phyloP scores from a whole-genome alignment of 306 rosid species.

The Fagus sylvatica region DNA sequence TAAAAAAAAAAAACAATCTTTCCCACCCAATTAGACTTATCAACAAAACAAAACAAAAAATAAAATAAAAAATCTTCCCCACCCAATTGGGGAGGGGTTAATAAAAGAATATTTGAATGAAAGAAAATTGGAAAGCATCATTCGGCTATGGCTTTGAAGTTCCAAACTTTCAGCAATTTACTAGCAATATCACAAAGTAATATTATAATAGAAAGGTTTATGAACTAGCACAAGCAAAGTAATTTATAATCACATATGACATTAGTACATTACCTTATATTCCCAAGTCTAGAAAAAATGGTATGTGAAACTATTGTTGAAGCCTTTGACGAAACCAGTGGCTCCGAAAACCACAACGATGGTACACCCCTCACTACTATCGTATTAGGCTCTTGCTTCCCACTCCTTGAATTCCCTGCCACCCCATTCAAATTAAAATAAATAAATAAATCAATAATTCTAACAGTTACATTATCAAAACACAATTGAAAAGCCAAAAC shows the following conservation, averaged over 20 bases:
- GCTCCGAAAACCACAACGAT: constrained; percentile 93
- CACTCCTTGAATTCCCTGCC: constrained; percentile 54
- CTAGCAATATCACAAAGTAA: neutral
- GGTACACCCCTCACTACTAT: constrained; percentile 67
- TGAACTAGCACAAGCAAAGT: neutral
- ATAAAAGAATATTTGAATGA: no score
- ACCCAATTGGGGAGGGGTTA: no score
- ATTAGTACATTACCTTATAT: constrained; percentile 76
- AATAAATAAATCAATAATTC: neutral
- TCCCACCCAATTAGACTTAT: no score
- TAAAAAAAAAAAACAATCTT: no score
- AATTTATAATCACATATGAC: neutral
- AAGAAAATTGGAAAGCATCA: no score
- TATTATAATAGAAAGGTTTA: neutral
- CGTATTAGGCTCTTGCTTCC: constrained; percentile 68
- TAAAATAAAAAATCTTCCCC: no score
- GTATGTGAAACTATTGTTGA: constrained; percentile 93
- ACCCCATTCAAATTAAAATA: neutral
- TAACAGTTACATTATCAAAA: neutral
- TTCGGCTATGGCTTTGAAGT: neutral
- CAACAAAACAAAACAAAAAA: no score
- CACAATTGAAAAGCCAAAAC: neutral
- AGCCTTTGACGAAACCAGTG: constrained; percentile 90
- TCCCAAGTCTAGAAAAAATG: constrained; percentile 85
- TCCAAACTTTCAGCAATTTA: neutral